phyloP scores from a whole-genome alignment of 768 basidiomycete genomes.

The Xerocomus potaroensis region DNA sequence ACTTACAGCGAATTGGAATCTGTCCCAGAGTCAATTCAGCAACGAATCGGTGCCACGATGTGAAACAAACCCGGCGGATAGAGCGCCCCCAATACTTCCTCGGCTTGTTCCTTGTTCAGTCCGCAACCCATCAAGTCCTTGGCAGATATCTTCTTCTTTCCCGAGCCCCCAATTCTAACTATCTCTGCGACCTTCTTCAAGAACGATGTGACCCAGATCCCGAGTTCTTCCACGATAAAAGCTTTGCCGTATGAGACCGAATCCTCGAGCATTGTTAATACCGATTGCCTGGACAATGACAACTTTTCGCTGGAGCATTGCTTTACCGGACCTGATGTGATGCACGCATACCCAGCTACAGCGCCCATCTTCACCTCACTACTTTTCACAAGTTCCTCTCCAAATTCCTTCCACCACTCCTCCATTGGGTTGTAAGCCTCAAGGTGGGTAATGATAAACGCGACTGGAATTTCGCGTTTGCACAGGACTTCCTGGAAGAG shows the following conservation, averaged over 20 bases:
- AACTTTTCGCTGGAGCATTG: slow-evolving; percentile 5
- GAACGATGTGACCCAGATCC: slow-evolving; percentile 22
- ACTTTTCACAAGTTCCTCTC: slow-evolving; percentile 9
- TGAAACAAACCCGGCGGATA: slow-evolving; percentile 1
- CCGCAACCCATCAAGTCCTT: slow-evolving; percentile 16
- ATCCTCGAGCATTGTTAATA: slow-evolving; percentile 20
- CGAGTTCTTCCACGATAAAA: slow-evolving; percentile 14
- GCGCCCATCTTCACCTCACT: slow-evolving; percentile 7
- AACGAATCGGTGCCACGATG: neutral
- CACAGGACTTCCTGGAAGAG: slow-evolving; percentile 39
- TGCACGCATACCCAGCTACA: slow-evolving; percentile 27
- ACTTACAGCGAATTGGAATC: too few species aligned
- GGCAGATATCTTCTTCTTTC: slow-evolving; percentile 7
- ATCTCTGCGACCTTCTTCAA: slow-evolving; percentile 18
- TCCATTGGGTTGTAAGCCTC: slow-evolving; percentile 30
- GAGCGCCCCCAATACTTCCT: slow-evolving; percentile 13
- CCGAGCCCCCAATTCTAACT: slow-evolving; percentile 5
- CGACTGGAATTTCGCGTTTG: slow-evolving; percentile 33
- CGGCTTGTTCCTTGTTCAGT: slow-evolving; percentile 16
- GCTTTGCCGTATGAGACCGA: slow-evolving; percentile 16
- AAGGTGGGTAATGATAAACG: slow-evolving; percentile 37
- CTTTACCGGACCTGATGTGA: slow-evolving; percentile 17
- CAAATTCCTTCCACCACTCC: slow-evolving; percentile 29
- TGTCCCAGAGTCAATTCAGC: neutral
- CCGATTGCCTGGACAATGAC: slow-evolving; percentile 11